A percentile compares a stretch with the other conserved stretches of the same genome.
Evolutionary conservation across 2,329 filamentous ascomycete genomes (phyloP).

Genomic region (Coleophoma crateriformis): DNA sequence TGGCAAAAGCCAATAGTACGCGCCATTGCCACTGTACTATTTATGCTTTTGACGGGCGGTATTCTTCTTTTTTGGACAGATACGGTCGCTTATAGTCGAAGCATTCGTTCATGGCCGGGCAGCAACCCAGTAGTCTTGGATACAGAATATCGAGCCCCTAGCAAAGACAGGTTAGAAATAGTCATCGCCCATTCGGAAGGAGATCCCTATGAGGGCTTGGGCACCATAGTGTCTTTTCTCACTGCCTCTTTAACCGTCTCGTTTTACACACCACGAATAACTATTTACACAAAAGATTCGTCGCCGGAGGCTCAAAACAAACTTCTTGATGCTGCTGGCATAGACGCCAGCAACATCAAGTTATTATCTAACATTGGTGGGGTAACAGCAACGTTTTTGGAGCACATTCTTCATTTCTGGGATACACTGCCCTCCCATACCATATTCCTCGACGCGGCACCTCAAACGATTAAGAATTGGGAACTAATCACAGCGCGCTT

Average conservation of each 20-base stretch:
- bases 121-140: conserved; percentile 11
- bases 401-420: conserved; percentile 37
- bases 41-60: conserved; percentile 12
- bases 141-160: conserved; percentile 16
- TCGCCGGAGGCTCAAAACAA: neutral
- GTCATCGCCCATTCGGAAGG: conserved; percentile 20
- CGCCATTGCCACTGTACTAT: conserved; percentile 12
- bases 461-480: conserved; percentile 2
- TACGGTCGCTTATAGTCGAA: conserved; percentile 14
- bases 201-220: conserved; percentile 13
- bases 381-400: conserved; percentile 38
- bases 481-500: conserved; percentile 7
- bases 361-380: conserved; percentile 34
- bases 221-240: conserved; percentile 12
- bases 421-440: conserved; percentile 37
- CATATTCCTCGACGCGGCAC: conserved; percentile 33
- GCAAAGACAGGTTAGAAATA: conserved; percentile 17
- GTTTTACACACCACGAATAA: conserved; percentile 10
- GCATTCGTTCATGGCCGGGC: conserved; percentile 13
- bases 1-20: conserved; percentile 18
- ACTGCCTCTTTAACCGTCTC: conserved; percentile 6
- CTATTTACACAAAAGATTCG: conserved; percentile 22
- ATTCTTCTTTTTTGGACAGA: conserved; percentile 19
- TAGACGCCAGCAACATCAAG: conserved; percentile 9
- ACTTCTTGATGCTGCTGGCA: neutral